A percentile compares a stretch with the other conserved stretches of the same genome.
phyloP scores from a whole-genome alignment of 257 asterid species.

The Solanum clarkiae region DNA sequence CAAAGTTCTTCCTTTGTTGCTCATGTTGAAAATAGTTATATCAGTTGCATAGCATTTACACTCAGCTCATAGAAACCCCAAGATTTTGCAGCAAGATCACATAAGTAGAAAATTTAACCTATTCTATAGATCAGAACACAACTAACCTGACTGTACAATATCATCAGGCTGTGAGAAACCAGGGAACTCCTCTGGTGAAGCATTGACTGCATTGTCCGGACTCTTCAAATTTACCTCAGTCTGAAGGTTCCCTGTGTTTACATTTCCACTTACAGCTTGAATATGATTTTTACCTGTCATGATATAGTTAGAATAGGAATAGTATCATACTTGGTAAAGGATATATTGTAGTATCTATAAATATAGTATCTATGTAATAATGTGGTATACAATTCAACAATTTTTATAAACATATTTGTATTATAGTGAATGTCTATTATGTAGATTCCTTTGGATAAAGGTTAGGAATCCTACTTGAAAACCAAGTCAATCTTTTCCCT shows the following conservation, averaged over 20 bases:
- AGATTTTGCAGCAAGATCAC: not conserved
- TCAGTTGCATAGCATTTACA: not conserved
- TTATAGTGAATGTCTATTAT: too few species aligned
- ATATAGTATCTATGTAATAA: too few species aligned
- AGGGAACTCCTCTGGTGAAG: constrained; percentile 44
- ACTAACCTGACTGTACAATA: constrained; percentile 54
- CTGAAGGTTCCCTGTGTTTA: constrained; percentile 19
- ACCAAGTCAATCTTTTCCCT: too few species aligned
- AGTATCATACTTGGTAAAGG: too few species aligned
- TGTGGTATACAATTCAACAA: too few species aligned
- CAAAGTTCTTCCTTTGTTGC: not conserved
- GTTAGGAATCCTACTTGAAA: too few species aligned
- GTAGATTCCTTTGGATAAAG: too few species aligned
- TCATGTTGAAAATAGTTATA: not conserved
- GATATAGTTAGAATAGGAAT: not conserved
- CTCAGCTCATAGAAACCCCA: not conserved
- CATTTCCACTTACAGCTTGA: constrained; percentile 33
- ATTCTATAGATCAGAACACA: not conserved
- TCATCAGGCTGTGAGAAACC: constrained; percentile 57
- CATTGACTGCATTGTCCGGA: constrained; percentile 17
- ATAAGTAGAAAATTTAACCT: not conserved
- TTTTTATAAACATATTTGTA: too few species aligned
- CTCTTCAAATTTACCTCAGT: constrained; percentile 22
- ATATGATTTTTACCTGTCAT: constrained; percentile 36
- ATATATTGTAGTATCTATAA: too few species aligned